Evolutionary conservation across 352 stramenopile genomes (phyloP), one percentile per base, ranked within the genome.

Genomic region (Phytophthora nicotianae): DNA sequence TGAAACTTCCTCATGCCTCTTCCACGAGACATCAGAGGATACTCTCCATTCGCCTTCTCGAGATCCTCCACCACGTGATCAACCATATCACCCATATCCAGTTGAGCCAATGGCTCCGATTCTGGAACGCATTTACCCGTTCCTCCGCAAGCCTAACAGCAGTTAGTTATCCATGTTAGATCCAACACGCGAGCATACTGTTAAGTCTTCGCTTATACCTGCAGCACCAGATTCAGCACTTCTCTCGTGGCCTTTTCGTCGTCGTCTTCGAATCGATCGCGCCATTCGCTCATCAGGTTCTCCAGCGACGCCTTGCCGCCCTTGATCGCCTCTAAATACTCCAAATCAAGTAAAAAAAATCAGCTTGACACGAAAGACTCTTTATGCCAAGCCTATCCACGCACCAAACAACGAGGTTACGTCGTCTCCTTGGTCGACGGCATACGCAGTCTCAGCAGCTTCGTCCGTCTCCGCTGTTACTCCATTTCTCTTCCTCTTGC

Each of bases 201-300:
- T 35, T 11, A 35, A 42, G 8, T 11, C 33, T 48, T 5, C 42
- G 16, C 17, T 33, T 24, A 5, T 49, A 88, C 75, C 70, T 94
- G 79, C 19, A 96, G 33, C 17, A 94, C 68, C 51, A 95, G 84
- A 50, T 94, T 89, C 11, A 96, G 66, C 45, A 96, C 59, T 56
- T 95, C 86, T 26, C 81, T 79, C 24, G 70, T 85, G 19, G 75
- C 81, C 6, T 68, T 47, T 13, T 87, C 77, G 1, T 71, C 49
- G 27, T 90, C 62, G 17, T 81, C 70, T n/a, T 92, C 79, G 54
- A 87, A 94, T 2, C 80, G 81, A 33, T 88, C 72, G 26, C 83
- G 73, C 88, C 88, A 96, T 42, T 88, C 76, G 8, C 57, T 75
- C 37, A 89, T 26, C 10, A 95, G 29, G 33, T 72, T 77, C 7